Percentiles rank a stretch among this genome's conserved stretches.
Evolutionary conservation across 306 rosid genomes (phyloP).

Genomic region (Bauhinia variegata): DNA sequence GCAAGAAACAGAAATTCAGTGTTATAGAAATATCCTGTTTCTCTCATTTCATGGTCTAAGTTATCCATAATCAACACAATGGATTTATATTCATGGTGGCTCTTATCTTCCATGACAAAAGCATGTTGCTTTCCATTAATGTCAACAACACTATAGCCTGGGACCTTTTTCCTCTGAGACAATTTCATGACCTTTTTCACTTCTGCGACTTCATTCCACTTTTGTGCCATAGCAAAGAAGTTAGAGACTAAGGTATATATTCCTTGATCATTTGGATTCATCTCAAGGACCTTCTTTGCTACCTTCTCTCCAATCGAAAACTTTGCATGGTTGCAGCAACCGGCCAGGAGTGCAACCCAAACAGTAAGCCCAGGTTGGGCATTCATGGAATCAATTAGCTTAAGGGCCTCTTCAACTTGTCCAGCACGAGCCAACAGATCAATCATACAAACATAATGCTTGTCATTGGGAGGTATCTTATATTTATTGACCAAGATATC

Average conservation of each 20-base stretch:
- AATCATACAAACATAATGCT: slow-evolving; percentile 57
- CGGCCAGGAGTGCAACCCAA: slow-evolving; percentile 55
- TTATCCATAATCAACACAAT: slow-evolving; percentile 38
- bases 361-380: slow-evolving; percentile 40
- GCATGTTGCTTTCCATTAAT: slow-evolving; percentile 53
- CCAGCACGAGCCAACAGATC: slow-evolving; percentile 55
- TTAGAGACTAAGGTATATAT: slow-evolving; percentile 47
- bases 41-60: slow-evolving; percentile 46
- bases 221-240: slow-evolving; percentile 44
- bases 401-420: slow-evolving; percentile 46
- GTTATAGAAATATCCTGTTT: slow-evolving; percentile 16
- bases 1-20: slow-evolving; percentile 26
- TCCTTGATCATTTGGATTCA: slow-evolving; percentile 47
- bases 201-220: slow-evolving; percentile 49
- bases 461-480: slow-evolving; percentile 44
- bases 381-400: slow-evolving; percentile 42
- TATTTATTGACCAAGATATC: slow-evolving; percentile 39
- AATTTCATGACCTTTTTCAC: slow-evolving; percentile 44
- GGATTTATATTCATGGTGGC: slow-evolving; percentile 29
- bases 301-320: slow-evolving; percentile 37
- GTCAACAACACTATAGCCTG: slow-evolving; percentile 48
- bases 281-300: slow-evolving; percentile 44
- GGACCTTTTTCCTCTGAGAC: slow-evolving; percentile 45
- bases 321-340: slow-evolving; percentile 46
- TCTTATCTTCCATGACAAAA: slow-evolving; percentile 56